A percentile compares a stretch with the other conserved stretches of the same genome.
Conservation (phyloP, 768 basidiomycete genomes). For the Leccinum fibrillosum region DNA sequence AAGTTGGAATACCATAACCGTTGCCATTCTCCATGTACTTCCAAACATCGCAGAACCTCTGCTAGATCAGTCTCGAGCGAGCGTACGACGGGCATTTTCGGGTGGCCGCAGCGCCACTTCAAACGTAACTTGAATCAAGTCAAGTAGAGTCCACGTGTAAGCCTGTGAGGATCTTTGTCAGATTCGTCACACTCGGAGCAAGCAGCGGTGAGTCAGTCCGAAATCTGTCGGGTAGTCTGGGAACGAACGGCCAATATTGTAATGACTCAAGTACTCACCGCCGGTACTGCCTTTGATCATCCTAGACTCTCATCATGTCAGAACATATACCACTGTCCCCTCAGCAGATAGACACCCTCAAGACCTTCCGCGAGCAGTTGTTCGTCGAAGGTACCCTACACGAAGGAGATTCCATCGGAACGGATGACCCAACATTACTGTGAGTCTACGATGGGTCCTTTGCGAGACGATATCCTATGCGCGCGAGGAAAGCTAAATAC, state of each 20-base stretch:
- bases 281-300: background rate
- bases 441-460: slow-evolving; percentile 29
- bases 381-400: slow-evolving; percentile 52
- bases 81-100: background rate
- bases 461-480: background rate
- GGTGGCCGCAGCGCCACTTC: background rate
- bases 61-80: background rate
- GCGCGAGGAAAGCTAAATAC: slow-evolving; percentile 4
- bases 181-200: background rate
- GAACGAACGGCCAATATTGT: background rate
- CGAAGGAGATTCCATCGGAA: slow-evolving; percentile 61
- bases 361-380: slow-evolving; percentile 50
- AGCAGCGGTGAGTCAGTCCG: background rate
- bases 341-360: slow-evolving; percentile 39
- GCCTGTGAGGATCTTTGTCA: background rate
- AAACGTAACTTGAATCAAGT: background rate
- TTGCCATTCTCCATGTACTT: background rate
- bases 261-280: background rate
- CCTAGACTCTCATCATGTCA: slow-evolving; percentile 11
- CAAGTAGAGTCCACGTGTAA: background rate
- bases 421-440: slow-evolving; percentile 59
- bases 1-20: no score
- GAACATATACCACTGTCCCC: slow-evolving; percentile 12
- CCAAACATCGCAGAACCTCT: background rate
- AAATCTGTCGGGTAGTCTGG: background rate